Base-by-base conservation (phyloP, 139 green algal species). In the Chloropicon primus region DNA sequence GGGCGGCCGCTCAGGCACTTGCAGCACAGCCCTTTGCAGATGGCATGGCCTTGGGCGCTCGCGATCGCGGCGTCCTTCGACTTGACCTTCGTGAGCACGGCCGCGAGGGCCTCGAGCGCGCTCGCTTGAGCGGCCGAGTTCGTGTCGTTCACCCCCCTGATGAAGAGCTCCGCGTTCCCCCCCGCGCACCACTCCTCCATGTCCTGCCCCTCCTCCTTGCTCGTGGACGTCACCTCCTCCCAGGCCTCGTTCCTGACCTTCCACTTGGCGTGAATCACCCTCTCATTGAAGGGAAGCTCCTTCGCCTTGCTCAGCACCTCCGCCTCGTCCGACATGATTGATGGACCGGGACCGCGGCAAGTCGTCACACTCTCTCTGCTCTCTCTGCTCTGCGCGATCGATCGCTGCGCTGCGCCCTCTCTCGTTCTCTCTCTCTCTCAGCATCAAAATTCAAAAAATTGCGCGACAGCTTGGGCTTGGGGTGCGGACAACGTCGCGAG, bases 51-150 rank as follows among this genome's bases (percentile, higher is more conserved):
- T 22, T 78, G 53, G 23, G 24, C 22, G 23, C n/a, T 22, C 23
- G n/a, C 41, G 21, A 62, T 88, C 5, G 54, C 79, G 1, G 84
- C 91, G n/a, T 87, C 76, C 10, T 74, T 74, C 1, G 90, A 84
- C 1, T 80, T 79, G n/a, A 79, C 80, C 27, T 90, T 91, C 5
- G 72, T 73, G 1, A 96, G 80, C 27, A 85, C 93, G 0, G 84
- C 83, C 2, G 76, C 26, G 21, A 94, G 73, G 0, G 90, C 88
- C 22, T 98, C 94, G 29, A 98, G 82, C 0, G 91, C 93, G 78
- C 93, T 96, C 73, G 97, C 94, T 74, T 96, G 84, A 0, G 90
- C 92, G 26, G 93, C 86, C 2, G 92, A 93, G 76, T 98, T 98
- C 3, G 87, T 74, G 62, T 98, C 94, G 1, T 79, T 82, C 21